phyloP scores from a whole-genome alignment of 257 asterid genomes.

The Plantago ovata region DNA sequence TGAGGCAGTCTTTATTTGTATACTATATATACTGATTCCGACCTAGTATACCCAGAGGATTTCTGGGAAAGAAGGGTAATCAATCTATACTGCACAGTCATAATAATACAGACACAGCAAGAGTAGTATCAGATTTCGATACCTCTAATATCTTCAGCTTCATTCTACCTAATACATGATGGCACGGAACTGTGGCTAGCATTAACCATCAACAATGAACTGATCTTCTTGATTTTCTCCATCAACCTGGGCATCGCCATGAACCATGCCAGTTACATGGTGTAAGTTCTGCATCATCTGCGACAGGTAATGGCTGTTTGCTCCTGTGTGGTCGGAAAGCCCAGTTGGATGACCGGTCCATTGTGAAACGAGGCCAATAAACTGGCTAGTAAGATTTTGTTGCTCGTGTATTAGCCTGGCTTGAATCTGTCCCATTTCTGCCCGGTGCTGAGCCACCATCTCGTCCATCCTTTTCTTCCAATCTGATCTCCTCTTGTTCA shows the following conservation, averaged over 20 bases:
- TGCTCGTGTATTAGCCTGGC: conserved; percentile 84
- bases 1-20: conserved; percentile 21
- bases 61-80: conserved; percentile 21
- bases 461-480: conserved; percentile 86
- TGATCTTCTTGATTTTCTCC: conserved; percentile 92
- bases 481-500: conserved; percentile 65
- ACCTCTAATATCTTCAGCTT: conserved; percentile 16
- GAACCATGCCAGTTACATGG: conserved; percentile 70
- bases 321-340: conserved; percentile 76
- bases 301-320: conserved; percentile 72
- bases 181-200: not conserved
- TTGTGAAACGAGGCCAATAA: conserved; percentile 81
- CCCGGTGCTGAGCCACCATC: conserved; percentile 66
- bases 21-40: conserved; percentile 25
- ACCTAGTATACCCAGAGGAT: conserved; percentile 18
- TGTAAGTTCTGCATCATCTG: conserved; percentile 97
- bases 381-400: conserved; percentile 73
- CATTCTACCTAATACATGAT: conserved; percentile 8
- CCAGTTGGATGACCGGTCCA: conserved; percentile 77
- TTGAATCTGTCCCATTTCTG: conserved; percentile 81
- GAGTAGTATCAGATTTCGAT: conserved; percentile 8
- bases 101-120: conserved; percentile 23
- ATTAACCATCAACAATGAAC: conserved; percentile 87
- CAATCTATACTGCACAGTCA: conserved; percentile 33
- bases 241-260: conserved; percentile 82